phyloP scores from a whole-genome alignment of 768 basidiomycete genomes.

The Leucocoprinus leucothites region DNA sequence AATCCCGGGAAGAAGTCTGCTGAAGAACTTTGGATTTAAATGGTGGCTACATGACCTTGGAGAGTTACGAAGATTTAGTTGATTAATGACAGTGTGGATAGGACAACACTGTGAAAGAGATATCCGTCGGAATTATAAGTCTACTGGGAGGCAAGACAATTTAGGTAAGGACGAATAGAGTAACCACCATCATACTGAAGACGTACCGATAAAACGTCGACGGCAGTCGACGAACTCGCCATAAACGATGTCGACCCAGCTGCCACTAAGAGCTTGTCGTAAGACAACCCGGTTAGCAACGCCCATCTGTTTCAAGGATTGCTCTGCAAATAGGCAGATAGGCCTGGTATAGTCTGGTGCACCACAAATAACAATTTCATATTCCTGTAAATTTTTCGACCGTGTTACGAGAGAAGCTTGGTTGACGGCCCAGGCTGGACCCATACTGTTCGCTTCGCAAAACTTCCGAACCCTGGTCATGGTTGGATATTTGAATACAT shows the following conservation, averaged over 20 bases:
- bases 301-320: conserved; percentile 10
- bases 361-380: conserved; percentile 24
- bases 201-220: background rate
- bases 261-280: conserved; percentile 6
- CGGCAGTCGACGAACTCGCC: conserved; percentile 13
- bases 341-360: background rate
- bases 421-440: conserved; percentile 21
- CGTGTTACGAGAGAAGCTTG: conserved; percentile 25
- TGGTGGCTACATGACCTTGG: no score
- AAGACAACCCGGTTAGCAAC: conserved; percentile 15
- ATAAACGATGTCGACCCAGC: conserved; percentile 13
- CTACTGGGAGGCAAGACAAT: background rate
- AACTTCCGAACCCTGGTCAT: conserved; percentile 26
- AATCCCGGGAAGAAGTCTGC: no score
- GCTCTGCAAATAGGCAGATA: background rate
- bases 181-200: no score
- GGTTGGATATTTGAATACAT: conserved; percentile 25
- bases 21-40: no score
- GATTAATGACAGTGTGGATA: no score
- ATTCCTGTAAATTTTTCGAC: conserved; percentile 21
- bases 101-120: no score
- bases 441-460: conserved; percentile 18
- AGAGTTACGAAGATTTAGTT: no score
- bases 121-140: background rate
- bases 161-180: background rate